Conservation (phyloP, 169 alveolate species). For the Eimeria necatrix region DNA sequence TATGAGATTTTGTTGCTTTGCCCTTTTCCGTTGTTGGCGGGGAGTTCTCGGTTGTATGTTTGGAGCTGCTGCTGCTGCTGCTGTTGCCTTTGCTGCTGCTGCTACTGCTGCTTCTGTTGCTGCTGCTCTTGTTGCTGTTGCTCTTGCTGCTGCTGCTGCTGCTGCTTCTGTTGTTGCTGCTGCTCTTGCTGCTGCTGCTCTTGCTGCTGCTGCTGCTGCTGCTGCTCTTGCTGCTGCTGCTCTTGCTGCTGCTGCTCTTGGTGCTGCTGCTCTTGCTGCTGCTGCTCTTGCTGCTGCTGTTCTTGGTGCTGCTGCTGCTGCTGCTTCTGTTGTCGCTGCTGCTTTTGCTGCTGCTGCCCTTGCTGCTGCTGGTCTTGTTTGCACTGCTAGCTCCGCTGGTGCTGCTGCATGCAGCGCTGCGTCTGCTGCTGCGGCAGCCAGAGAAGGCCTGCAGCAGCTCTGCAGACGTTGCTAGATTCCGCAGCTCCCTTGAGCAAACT, state of each 20-base stretch:
- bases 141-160: not conserved
- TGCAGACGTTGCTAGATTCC: constrained; percentile 7
- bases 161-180: not conserved
- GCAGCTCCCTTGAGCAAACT: not conserved
- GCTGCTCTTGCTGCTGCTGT: constrained; percentile 2
- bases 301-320: not conserved
- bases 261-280: constrained; percentile 12
- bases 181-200: not conserved
- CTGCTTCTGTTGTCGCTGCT: constrained; percentile 3
- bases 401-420: not conserved
- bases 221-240: constrained; percentile 14
- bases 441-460: constrained; percentile 37
- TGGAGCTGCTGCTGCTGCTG: constrained; percentile 8
- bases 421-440: not conserved
- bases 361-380: not conserved
- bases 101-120: not conserved
- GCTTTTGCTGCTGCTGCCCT: constrained; percentile 18
- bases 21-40: no score
- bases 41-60: not conserved
- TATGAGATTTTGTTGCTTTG: no score
- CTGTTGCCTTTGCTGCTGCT: not conserved
- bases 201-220: not conserved
- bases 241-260: not conserved
- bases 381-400: not conserved
- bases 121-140: not conserved